These are phyloP conservation scores for Nannochloris sp. DNA, from an alignment of 139 green algal species.

Conservation along the genomic window DNA sequence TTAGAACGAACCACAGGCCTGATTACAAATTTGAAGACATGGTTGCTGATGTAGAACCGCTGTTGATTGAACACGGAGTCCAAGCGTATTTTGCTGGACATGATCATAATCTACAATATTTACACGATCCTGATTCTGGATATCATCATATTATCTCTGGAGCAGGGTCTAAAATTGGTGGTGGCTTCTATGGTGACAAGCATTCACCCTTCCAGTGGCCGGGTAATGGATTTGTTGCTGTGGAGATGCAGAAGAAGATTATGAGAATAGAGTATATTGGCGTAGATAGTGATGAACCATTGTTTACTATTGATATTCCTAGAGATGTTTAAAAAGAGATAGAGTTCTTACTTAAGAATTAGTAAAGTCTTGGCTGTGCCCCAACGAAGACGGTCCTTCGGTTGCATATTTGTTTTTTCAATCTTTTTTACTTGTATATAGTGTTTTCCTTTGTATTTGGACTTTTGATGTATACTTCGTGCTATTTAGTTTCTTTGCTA, in stretches of 20 bases:
- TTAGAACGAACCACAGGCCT: conserved; percentile 6
- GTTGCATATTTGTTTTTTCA: no score
- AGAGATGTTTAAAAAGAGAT: background rate
- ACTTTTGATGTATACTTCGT: no score
- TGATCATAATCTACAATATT: conserved; percentile 65
- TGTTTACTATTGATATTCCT: background rate
- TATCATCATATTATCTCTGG: conserved; percentile 18
- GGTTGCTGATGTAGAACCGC: conserved; percentile 28
- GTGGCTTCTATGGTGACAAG: conserved; percentile 4
- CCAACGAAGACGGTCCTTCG: no score
- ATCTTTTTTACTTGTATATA: no score
- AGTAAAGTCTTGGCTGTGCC: background rate
- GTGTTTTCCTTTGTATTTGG: no score
- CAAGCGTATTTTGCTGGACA: conserved; percentile 54
- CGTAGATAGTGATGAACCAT: conserved; percentile 5
- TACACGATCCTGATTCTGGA: conserved; percentile 6
- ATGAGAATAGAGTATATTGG: conserved; percentile 17
- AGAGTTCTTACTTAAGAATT: background rate
- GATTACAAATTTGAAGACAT: conserved; percentile 36
- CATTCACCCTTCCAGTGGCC: conserved; percentile 17
- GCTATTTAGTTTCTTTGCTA: no score
- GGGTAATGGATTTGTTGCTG: conserved; percentile 14
- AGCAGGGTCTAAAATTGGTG: conserved; percentile 3
- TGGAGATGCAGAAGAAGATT: background rate
- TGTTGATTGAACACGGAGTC: conserved; percentile 37